Evolutionary conservation across 208 protist species (phyloP).

Genomic region (Strigomonas culicis): DNA sequence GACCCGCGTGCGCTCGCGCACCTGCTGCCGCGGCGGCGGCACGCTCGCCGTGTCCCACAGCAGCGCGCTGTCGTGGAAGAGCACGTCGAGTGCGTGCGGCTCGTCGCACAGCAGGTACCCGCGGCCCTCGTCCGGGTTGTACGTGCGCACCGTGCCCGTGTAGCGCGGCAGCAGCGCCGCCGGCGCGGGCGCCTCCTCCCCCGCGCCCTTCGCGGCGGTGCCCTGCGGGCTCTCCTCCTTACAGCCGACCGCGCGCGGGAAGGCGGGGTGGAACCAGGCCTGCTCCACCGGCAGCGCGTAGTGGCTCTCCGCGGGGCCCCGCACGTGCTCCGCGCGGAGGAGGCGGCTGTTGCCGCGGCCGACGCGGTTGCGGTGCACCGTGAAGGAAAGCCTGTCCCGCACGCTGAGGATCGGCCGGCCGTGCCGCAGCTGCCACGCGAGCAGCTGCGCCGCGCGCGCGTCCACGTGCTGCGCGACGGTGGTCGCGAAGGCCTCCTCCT

Average conservation of each 20-base stretch:
- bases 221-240: neutral
- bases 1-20: conserved; percentile 49
- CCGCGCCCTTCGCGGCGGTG: neutral
- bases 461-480: neutral
- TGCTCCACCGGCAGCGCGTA: conserved; percentile 64
- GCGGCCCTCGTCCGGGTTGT: conserved; percentile 59
- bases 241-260: conserved; percentile 16
- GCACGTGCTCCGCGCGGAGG: conserved; percentile 64
- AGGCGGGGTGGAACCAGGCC: conserved; percentile 59
- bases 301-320: conserved; percentile 26
- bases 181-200: neutral
- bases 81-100: conserved; percentile 24
- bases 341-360: conserved; percentile 38
- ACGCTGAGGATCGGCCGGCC: conserved; percentile 2
- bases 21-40: conserved; percentile 28
- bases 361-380: conserved; percentile 15
- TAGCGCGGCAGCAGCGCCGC: conserved; percentile 16
- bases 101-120: conserved; percentile 69
- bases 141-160: conserved; percentile 54
- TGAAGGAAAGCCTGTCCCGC: conserved; percentile 7
- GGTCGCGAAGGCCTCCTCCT: neutral
- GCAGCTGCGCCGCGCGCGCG: conserved; percentile 11
- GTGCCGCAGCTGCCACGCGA: conserved; percentile 2
- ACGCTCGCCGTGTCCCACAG: conserved; percentile 43
- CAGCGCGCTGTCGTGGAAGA: conserved; percentile 48